These are phyloP conservation scores for Claviceps sp. DNA, from an alignment of 2,329 filamentous ascomycete species.

Conservation along the genomic window DNA sequence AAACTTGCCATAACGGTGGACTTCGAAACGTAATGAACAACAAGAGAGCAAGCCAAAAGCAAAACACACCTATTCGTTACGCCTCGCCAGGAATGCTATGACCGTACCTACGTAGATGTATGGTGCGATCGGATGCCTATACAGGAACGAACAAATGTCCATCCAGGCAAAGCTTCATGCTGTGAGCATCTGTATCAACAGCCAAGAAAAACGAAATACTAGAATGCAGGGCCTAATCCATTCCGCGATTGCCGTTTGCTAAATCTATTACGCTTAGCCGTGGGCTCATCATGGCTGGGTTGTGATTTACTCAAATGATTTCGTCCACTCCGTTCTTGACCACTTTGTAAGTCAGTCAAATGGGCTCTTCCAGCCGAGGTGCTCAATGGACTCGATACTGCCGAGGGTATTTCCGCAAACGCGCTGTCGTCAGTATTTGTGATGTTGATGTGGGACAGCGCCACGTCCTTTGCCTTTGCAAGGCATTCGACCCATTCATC, in stretches of 20 bases:
- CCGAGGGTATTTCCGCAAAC: conserved; percentile 55
- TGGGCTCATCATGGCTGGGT: conserved; percentile 37
- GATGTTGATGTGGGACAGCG: conserved; percentile 56
- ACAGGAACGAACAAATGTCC: not conserved
- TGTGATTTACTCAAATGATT: conserved; percentile 48
- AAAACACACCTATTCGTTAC: conserved; percentile 15
- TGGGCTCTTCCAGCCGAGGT: conserved; percentile 50
- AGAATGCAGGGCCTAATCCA: conserved; percentile 83
- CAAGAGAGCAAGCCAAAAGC: conserved; percentile 9
- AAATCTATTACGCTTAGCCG: conserved; percentile 53
- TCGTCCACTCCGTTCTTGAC: conserved; percentile 39
- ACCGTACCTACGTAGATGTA: conserved; percentile 8
- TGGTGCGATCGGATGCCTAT: not conserved
- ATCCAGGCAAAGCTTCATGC: not conserved
- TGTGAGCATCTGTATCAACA: not conserved
- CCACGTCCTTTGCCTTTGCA: conserved; percentile 75
- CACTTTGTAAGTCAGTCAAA: conserved; percentile 35
- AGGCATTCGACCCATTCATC: conserved; percentile 89
- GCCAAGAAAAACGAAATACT: not conserved
- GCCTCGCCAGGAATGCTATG: conserved; percentile 22
- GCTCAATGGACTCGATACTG: conserved; percentile 63
- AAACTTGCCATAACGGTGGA: not conserved
- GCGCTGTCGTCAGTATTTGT: conserved; percentile 54
- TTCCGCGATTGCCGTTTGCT: conserved; percentile 91
- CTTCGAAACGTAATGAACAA: not conserved